phyloP scores from a whole-genome alignment of 768 basidiomycete genomes.

The Tulasnella sp. region DNA sequence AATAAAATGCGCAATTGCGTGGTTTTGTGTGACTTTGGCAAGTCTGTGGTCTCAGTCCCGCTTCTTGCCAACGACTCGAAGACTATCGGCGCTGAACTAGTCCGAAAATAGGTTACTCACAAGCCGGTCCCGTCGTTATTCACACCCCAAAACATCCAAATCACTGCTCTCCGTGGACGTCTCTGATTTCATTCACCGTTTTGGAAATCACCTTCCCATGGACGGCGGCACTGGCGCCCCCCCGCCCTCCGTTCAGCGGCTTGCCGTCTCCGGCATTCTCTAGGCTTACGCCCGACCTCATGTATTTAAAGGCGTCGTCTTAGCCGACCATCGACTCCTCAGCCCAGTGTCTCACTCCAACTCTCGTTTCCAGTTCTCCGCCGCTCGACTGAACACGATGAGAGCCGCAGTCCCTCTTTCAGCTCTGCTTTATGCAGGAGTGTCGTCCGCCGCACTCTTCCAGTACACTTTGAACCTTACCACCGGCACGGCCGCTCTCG shows the following conservation, averaged over 20 bases:
- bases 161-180: neutral
- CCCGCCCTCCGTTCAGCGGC: neutral
- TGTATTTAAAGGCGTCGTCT: neutral
- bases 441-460: neutral
- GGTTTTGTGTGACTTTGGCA: no score
- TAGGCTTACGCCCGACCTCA: neutral
- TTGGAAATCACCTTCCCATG: neutral
- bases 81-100: no score
- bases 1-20: no score
- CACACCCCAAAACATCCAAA: neutral
- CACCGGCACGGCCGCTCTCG: neutral
- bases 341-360: neutral
- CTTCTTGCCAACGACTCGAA: no score
- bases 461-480: neutral
- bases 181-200: no score
- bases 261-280: neutral
- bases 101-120: neutral
- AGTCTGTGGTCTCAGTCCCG: no score
- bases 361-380: neutral
- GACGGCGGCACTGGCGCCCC: neutral
- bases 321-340: neutral
- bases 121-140: neutral
- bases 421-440: neutral
- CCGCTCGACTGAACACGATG: neutral
- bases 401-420: neutral